phyloP scores from a whole-genome alignment of 129 eudicot species.

The Smallanthus sonchifolius region DNA sequence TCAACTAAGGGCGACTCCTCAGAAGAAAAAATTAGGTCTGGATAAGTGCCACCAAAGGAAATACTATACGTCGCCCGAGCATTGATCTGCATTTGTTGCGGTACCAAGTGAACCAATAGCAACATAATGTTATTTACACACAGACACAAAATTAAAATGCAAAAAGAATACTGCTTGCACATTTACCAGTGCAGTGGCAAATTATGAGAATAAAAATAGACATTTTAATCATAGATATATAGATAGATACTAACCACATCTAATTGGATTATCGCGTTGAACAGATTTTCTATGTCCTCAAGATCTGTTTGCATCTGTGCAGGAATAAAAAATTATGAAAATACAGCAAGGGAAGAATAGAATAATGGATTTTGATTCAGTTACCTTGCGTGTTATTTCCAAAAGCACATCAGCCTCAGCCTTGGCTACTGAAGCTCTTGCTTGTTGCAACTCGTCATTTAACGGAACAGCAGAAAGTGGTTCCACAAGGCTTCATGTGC shows the following conservation, averaged over 20 bases:
- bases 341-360: slow-evolving; percentile 5
- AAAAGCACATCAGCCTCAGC: slow-evolving; percentile 90
- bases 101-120: slow-evolving; percentile 15
- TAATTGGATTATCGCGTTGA: slow-evolving; percentile 48
- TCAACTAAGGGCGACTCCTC: slow-evolving; percentile 38
- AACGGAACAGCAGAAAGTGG: slow-evolving; percentile 87
- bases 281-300: slow-evolving; percentile 50
- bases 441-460: slow-evolving; percentile 92
- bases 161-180: not conserved
- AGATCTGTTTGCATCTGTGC: slow-evolving; percentile 75
- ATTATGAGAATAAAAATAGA: not conserved
- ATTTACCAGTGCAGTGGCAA: not conserved
- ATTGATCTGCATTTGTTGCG: slow-evolving; percentile 56
- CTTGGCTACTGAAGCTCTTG: slow-evolving; percentile 64
- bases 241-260: slow-evolving; percentile 61
- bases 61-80: slow-evolving; percentile 91
- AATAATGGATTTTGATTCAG: not conserved
- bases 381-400: slow-evolving; percentile 73
- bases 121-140: not conserved
- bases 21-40: slow-evolving; percentile 50
- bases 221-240: not conserved
- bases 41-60: slow-evolving; percentile 74
- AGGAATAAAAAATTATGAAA: slow-evolving; percentile 1
- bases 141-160: not conserved
- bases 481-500: slow-evolving; percentile 73